Evolutionary conservation across 1,139 yeast genomes (phyloP).

Genomic region (Suhomyces coccinellae): DNA sequence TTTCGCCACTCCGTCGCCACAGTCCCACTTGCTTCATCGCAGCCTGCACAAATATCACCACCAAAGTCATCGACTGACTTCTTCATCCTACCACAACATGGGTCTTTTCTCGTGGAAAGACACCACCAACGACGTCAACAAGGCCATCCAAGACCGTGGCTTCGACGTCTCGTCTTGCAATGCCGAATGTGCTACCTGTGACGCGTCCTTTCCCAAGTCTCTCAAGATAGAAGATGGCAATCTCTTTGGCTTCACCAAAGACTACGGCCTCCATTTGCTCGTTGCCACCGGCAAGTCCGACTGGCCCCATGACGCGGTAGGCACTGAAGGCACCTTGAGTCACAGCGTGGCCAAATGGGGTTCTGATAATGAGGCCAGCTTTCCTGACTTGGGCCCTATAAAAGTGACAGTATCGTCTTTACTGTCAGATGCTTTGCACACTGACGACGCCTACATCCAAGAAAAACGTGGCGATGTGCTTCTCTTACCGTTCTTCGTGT

Average conservation of each 20-base stretch:
- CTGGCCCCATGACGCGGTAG: conserved; percentile 79
- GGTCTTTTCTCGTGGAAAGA: conserved; percentile 6
- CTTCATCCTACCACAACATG: conserved; percentile 4
- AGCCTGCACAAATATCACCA: background rate
- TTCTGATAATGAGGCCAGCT: conserved; percentile 18
- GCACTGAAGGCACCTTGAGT: conserved; percentile 53
- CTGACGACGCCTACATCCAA: conserved; percentile 41
- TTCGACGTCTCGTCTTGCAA: conserved; percentile 48
- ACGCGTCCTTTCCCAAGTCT: conserved; percentile 55
- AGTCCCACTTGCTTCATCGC: background rate
- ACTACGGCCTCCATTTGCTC: conserved; percentile 68
- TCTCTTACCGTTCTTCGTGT: conserved; percentile 76
- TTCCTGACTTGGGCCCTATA: conserved; percentile 27
- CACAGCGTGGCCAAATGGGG: conserved; percentile 53
- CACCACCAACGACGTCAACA: conserved; percentile 2
- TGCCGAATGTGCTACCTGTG: conserved; percentile 52
- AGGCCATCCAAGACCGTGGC: conserved; percentile 25
- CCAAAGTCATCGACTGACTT: background rate
- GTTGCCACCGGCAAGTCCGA: conserved; percentile 83
- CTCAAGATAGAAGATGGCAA: conserved; percentile 48
- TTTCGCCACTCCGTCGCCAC: too few species aligned
- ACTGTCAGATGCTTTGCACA: conserved; percentile 36
- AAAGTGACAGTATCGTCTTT: conserved; percentile 57
- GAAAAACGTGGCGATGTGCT: conserved; percentile 57
- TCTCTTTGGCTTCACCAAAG: conserved; percentile 71